Conservation (phyloP, 371 early-diverging fungal species). For the Circinella umbellata region DNA sequence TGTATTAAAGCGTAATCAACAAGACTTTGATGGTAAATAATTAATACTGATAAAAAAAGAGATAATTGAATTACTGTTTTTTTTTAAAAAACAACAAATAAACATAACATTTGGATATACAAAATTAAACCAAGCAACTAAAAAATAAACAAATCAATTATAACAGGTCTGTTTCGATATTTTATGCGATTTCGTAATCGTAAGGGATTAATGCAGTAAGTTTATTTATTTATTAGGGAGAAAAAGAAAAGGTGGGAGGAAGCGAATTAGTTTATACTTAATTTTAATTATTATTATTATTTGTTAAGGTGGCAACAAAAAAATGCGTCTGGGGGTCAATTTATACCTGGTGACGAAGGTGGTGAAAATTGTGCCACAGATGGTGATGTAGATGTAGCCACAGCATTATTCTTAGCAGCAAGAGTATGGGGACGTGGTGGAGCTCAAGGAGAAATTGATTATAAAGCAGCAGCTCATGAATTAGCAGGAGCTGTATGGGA, state of each 20-base stretch:
- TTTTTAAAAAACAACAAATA: not conserved
- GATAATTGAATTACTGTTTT: not conserved
- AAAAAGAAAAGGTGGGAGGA: not conserved
- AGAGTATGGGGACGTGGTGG: constrained; percentile 63
- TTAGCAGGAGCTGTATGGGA: constrained; percentile 57
- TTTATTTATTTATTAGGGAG: not conserved
- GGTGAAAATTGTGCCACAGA: constrained; percentile 66
- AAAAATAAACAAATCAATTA: constrained; percentile 16
- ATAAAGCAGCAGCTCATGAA: constrained; percentile 47
- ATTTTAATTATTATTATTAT: not conserved
- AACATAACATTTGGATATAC: not conserved
- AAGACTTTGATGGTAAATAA: constrained; percentile 60
- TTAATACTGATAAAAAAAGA: not conserved
- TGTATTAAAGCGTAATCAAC: constrained; percentile 61
- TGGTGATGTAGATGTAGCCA: constrained; percentile 67
- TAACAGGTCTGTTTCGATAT: constrained; percentile 56
- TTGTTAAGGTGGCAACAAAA: constrained; percentile 62
- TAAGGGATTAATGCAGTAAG: constrained; percentile 62
- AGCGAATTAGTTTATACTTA: not conserved
- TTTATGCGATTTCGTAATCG: constrained; percentile 56
- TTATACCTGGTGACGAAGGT: constrained; percentile 55
- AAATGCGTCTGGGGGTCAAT: constrained; percentile 28
- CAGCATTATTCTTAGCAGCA: constrained; percentile 61
- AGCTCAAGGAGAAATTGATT: constrained; percentile 52
- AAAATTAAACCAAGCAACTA: not conserved